Conservation (phyloP, 139 green algal genomes). For the Coccomyxa sp. region DNA sequence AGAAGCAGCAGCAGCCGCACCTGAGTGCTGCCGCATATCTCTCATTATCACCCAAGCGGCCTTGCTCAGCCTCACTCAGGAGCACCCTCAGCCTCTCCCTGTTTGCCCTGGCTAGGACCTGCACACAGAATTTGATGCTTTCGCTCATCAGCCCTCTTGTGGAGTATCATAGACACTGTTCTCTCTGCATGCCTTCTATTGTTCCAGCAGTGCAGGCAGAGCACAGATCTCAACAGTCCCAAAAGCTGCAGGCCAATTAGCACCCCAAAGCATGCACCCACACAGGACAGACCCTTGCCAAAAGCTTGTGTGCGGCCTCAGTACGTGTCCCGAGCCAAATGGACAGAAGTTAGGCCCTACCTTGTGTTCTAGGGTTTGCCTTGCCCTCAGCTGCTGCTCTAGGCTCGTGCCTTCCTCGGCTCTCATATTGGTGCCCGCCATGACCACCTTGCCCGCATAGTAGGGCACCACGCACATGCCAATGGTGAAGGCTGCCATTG, state of each 20-base stretch:
- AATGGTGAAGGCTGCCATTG: constrained; percentile 11
- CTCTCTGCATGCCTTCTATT: background rate
- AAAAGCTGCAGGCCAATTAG: background rate
- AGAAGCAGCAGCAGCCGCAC: background rate
- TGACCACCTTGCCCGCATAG: constrained; percentile 12
- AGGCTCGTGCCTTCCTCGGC: background rate
- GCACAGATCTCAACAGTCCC: background rate
- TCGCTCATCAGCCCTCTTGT: background rate
- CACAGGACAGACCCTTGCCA: background rate
- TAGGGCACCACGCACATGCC: constrained; percentile 10
- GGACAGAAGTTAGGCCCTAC: constrained; percentile 1
- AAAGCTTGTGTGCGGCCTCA: background rate
- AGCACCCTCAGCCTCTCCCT: constrained; percentile 50
- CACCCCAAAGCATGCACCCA: background rate
- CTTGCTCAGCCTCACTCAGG: constrained; percentile 36
- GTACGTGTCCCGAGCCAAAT: too few relatives aligned
- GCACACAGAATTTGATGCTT: background rate
- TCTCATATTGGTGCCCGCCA: constrained; percentile 25
- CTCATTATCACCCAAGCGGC: constrained; percentile 13
- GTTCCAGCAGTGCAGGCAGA: background rate
- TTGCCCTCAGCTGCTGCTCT: constrained; percentile 4
- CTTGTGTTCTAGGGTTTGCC: constrained; percentile 13
- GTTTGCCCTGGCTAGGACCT: constrained; percentile 47
- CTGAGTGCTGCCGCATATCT: constrained; percentile 48
- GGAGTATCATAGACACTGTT: background rate